A percentile compares a stretch with the other conserved stretches of the same genome.
Conservation (phyloP, 2,329 filamentous ascomycete genomes). For the Paecilomyces variotii region DNA sequence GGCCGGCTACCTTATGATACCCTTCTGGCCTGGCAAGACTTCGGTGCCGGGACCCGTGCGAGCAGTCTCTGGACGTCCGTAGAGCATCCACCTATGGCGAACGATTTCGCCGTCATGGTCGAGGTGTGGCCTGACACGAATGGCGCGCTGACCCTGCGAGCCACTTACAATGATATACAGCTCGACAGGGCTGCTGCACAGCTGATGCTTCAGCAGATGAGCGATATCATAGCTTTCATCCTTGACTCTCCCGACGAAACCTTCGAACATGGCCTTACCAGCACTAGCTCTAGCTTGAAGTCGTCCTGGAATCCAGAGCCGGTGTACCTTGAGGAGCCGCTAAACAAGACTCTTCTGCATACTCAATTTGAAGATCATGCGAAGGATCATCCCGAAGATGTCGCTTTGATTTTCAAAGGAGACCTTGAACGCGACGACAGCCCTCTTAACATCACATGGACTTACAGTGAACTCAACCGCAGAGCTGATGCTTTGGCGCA, state of each 20-base stretch:
- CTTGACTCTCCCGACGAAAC: constrained; percentile 13
- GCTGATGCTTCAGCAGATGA: constrained; percentile 20
- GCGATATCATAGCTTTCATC: constrained; percentile 17
- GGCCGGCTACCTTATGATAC: constrained; percentile 28
- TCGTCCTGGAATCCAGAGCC: constrained; percentile 14
- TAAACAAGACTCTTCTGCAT: constrained; percentile 14
- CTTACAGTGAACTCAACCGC: constrained; percentile 28
- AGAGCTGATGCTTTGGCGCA: constrained; percentile 25
- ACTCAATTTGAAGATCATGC: constrained; percentile 22
- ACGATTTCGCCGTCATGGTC: constrained; percentile 25
- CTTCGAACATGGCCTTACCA: constrained; percentile 11
- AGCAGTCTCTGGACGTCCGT: constrained; percentile 13
- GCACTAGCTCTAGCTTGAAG: constrained; percentile 9
- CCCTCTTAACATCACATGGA: constrained; percentile 17
- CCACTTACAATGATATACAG: constrained; percentile 17
- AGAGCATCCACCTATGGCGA: constrained; percentile 19
- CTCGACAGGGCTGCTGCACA: constrained; percentile 16
- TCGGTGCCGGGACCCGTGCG: constrained; percentile 9
- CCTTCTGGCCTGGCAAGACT: constrained; percentile 27
- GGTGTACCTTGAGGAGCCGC: constrained; percentile 5
- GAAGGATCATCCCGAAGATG: constrained; percentile 12
- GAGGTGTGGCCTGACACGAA: constrained; percentile 19
- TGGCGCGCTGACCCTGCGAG: constrained; percentile 18
- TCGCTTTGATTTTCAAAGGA: constrained; percentile 21
- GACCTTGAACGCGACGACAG: constrained; percentile 15